These are phyloP conservation scores for Neurospora discreta DNA, from an alignment of 495 filamentous ascomycete genomes.

Conservation along the genomic window DNA sequence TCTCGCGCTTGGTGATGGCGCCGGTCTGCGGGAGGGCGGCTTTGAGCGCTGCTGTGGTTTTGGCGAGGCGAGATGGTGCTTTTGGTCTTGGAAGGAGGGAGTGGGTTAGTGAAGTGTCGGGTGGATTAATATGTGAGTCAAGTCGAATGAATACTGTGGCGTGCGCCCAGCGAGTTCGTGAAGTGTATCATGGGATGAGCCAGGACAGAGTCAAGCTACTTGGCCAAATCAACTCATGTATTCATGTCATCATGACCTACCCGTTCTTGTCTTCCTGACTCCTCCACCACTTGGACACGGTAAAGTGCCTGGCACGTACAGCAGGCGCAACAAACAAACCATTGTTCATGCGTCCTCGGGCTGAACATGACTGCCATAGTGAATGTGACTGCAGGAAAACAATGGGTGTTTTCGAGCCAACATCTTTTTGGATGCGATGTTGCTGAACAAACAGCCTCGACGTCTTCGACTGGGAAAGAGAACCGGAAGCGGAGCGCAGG, in stretches of 20 bases:
- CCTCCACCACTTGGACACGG: not conserved
- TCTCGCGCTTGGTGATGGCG: conserved; percentile 51
- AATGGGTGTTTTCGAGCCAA: not conserved
- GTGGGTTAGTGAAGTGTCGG: not conserved
- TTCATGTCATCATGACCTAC: not conserved
- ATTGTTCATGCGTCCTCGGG: not conserved
- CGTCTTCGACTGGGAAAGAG: not conserved
- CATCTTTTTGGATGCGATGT: not conserved
- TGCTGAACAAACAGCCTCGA: not conserved
- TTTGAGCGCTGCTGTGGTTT: conserved; percentile 1
- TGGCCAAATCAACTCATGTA: not conserved
- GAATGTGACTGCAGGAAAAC: not conserved
- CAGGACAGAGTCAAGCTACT: not conserved
- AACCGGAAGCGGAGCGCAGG: not conserved
- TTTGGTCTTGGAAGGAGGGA: not conserved
- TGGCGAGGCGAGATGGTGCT: not conserved
- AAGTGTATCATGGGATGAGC: not conserved
- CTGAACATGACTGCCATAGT: not conserved
- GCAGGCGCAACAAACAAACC: conserved; percentile 1
- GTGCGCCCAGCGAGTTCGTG: not conserved
- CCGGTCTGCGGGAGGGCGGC: conserved; percentile 26
- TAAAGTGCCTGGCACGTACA: conserved; percentile 39
- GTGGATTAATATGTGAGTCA: not conserved
- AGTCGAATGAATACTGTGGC: not conserved
- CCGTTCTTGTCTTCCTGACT: not conserved